phyloP scores from a whole-genome alignment of 192 early-diverging fungal species.

The Hyaloraphidium curvatum region DNA sequence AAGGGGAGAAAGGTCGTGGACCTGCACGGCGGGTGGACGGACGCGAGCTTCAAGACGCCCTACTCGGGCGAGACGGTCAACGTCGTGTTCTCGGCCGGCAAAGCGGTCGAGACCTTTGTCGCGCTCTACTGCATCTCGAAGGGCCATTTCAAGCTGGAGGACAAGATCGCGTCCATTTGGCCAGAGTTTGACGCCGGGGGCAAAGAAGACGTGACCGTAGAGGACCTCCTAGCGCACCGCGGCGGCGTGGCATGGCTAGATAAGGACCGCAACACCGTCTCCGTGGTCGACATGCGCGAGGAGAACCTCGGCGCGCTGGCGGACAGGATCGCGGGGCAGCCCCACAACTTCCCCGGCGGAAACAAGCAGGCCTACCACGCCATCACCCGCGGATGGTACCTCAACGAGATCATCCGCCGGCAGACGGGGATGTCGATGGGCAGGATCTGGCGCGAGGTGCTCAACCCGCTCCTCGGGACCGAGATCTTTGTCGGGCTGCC shows the following conservation, averaged over 20 bases:
- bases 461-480: conserved; percentile 24
- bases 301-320: conserved; percentile 32
- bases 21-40: conserved; percentile 34
- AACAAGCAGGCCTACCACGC: neutral
- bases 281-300: conserved; percentile 5
- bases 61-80: neutral
- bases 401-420: conserved; percentile 43
- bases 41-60: conserved; percentile 9
- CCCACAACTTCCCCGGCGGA: conserved; percentile 40
- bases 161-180: conserved; percentile 37
- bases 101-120: neutral
- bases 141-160: conserved; percentile 26
- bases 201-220: conserved; percentile 44
- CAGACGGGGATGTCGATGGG: conserved; percentile 33
- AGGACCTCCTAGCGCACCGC: conserved; percentile 35
- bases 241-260: conserved; percentile 42
- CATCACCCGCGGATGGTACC: conserved; percentile 45
- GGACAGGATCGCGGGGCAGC: conserved; percentile 27
- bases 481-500: conserved; percentile 31
- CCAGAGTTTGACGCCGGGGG: conserved; percentile 51
- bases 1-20: conserved; percentile 35
- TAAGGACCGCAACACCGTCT: conserved; percentile 15
- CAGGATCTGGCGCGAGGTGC: conserved; percentile 28
- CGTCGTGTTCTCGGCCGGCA: neutral
- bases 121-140: conserved; percentile 1